Base-by-base conservation (phyloP, 495 filamentous ascomycete species). In the Xylaria bambusicola region DNA sequence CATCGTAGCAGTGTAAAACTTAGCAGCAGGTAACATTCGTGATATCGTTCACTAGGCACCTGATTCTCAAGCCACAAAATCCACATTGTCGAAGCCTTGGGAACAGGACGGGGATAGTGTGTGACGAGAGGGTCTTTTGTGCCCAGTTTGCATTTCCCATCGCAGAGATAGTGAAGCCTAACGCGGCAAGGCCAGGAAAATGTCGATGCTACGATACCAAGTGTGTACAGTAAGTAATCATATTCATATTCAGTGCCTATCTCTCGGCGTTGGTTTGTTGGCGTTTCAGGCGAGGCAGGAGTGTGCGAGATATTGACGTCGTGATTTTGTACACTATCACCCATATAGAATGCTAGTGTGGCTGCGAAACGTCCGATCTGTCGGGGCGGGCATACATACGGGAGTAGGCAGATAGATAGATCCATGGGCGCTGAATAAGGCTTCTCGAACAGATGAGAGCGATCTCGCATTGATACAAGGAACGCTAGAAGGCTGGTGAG, bases 251-350 rank as follows among this genome's bases (percentile, higher is more conserved):
- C 47, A 33, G 15, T 31, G 35, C 26, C 36, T 27, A 10, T 38
- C 10, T 20, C 20, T 13, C 55, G 45, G 33, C 33, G 46, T 12
- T 48, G 33, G 24, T n/a, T 9, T 26, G 18, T 46, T n/a, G 41
- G 41, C 31, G 45, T 48, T 35, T 17, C 17, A 41, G 26, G 27
- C 10, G 29, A 59, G 56, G 56, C 56, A 59, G 27, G 56, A 59
- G 48, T 59, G 33, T 51, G 56, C 56, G 56, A 59, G 56, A 52
- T 17, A 35, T 52, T 45, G 47, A 52, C 56, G 20, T 59, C 27
- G 47, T 29, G 18, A 21, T 42, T 29, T 31, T 41, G 3, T 21
- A 44, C 40, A 7, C 3, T 2, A 10, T 45, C 10, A 10, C 24
- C 23, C 35, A 41, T 18, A 29, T 24, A 4, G 38, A 36, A 18